Percentiles rank a stretch among this genome's conserved stretches.
These are phyloP conservation scores for Lactifluus pinguis DNA, from an alignment of 768 basidiomycete genomes.

Conservation along the genomic window DNA sequence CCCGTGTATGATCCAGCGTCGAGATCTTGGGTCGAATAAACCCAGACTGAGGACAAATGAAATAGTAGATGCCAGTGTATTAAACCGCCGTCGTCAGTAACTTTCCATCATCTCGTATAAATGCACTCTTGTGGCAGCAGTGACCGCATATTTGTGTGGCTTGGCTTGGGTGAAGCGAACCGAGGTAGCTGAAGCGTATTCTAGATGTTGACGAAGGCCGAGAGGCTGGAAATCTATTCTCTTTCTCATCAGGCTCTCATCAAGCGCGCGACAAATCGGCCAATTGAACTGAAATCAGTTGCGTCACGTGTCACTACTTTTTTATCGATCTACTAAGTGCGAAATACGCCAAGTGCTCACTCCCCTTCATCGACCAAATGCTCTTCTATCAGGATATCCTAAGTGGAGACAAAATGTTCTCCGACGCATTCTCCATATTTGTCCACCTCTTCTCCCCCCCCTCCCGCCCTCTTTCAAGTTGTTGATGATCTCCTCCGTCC, in stretches of 20 bases:
- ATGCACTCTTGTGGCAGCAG: constrained; percentile 86
- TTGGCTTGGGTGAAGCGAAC: constrained; percentile 82
- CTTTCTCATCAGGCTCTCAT: neutral
- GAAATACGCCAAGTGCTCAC: neutral
- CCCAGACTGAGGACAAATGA: neutral
- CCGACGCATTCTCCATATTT: constrained; percentile 84
- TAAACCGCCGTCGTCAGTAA: constrained; percentile 85
- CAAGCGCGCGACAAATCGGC: too few relatives aligned
- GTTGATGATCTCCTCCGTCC: neutral
- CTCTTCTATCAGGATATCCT: constrained; percentile 69
- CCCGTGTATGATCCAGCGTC: constrained; percentile 63
- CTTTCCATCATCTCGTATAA: constrained; percentile 88
- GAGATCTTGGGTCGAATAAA: constrained; percentile 50
- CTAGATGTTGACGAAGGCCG: constrained; percentile 52
- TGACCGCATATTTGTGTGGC: constrained; percentile 94
- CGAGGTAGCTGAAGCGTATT: constrained; percentile 92
- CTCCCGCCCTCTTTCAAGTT: neutral
- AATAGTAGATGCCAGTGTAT: constrained; percentile 64
- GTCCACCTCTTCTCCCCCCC: constrained; percentile 25
- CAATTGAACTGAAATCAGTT: too few relatives aligned
- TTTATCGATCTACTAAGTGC: constrained; percentile 14
- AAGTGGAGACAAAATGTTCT: constrained; percentile 82
- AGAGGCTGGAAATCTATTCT: constrained; percentile 78
- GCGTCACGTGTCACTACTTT: constrained; percentile 6
- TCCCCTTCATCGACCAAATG: constrained; percentile 36